Evolutionary conservation across 805 yeast genomes (phyloP).

Genomic region (Naumovozyma baii): DNA sequence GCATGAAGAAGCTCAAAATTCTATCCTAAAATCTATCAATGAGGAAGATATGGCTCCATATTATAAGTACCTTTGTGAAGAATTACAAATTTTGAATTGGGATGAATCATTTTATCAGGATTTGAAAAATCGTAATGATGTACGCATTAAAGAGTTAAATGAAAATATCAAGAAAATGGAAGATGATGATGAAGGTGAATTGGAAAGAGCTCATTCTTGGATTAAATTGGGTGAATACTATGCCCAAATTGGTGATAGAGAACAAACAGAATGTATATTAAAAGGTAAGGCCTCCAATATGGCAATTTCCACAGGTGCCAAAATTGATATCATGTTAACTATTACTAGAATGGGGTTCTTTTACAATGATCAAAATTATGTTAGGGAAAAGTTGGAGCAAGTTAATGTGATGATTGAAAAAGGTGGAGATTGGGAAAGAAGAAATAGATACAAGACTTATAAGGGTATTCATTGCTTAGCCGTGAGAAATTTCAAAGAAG

Average conservation of each 20-base stretch:
- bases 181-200: constrained; percentile 68
- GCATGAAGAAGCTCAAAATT: constrained; percentile 32
- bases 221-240: constrained; percentile 80
- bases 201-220: constrained; percentile 69
- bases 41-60: constrained; percentile 70
- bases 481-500: constrained; percentile 76
- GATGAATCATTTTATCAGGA: constrained; percentile 49
- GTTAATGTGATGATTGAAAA: constrained; percentile 73
- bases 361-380: constrained; percentile 64
- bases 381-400: constrained; percentile 63
- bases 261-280: constrained; percentile 56
- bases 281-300: constrained; percentile 50
- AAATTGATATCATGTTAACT: constrained; percentile 77
- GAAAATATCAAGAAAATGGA: constrained; percentile 40
- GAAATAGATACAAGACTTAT: constrained; percentile 89
- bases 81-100: constrained; percentile 35
- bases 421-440: constrained; percentile 99
- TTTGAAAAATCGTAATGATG: constrained; percentile 45
- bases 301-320: constrained; percentile 80
- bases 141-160: constrained; percentile 39
- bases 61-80: constrained; percentile 56
- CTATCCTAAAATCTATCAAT: constrained; percentile 45
- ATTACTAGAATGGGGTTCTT: constrained; percentile 85
- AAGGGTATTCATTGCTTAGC: constrained; percentile 76
- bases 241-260: constrained; percentile 72